Base-by-base conservation (phyloP, 78 protist species). In the Dictyostelium intermedium region DNA sequence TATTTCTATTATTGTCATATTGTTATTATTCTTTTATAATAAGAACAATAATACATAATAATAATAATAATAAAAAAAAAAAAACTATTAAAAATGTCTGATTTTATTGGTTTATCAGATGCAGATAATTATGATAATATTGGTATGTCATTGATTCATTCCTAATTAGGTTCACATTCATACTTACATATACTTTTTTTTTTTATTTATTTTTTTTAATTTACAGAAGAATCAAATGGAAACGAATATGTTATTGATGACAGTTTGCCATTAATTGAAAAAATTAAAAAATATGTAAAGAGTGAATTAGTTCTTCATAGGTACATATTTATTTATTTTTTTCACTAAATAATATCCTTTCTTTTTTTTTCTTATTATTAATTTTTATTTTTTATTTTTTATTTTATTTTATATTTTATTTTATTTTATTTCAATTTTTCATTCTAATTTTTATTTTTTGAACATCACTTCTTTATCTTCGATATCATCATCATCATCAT, bases 181-280 rank as follows among this genome's bases (percentile, higher is more conserved):
- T 39, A 39, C 43, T 39, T 39, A 39, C 43, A 39, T 50, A 16
- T 50, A 45, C 53, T 0, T 50, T 14, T 50, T 50, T 50, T 50
- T 2, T 50, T 50, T 50, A 16, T 16, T 2, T 50, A 16, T 50
- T 50, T 14, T 16, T 5, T 50, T 16, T 50, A 3, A 13, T 11
- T 61, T n/a, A 50, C 5, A 63, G 92, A 76, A 56, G 78, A 53
- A 34, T 25, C 53, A 53, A 76, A 45, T 35, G 43, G 47, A n/a
- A 45, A 39, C 13, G 92, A 87, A 27, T 87, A 39, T 27, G 63
- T 60, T n/a, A 87, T 87, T 14, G 92, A 87, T 87, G 92, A 87
- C 47, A 27, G 45, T 37, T 63, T 87, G 41, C 85, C 92, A 43
- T 35, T 87, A 7, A 30, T 87, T 61, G 92, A 76, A n/a, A 87